Conservation (phyloP, 257 asterid species). For the Anisodus acutangulus region DNA sequence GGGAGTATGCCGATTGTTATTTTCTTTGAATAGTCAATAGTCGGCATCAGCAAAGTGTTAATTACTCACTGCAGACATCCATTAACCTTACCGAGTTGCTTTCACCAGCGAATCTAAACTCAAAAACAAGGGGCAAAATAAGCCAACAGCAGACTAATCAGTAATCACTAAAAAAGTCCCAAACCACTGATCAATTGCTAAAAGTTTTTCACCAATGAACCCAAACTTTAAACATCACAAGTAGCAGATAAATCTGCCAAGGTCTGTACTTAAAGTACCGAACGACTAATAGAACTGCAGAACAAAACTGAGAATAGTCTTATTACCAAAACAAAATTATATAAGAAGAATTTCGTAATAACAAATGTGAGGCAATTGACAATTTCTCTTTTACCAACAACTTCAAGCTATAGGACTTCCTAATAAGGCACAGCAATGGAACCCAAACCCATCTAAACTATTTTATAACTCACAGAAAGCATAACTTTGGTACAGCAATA, state of each 20-base stretch:
- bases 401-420: neutral
- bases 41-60: neutral
- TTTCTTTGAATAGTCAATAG: conserved; percentile 4
- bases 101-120: neutral
- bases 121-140: neutral
- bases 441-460: conserved; percentile 11
- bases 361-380: neutral
- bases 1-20: neutral
- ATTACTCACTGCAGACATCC: conserved; percentile 5
- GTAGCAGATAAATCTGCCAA: conserved; percentile 2
- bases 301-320: neutral
- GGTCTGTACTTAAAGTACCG: neutral
- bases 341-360: neutral
- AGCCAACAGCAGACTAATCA: neutral
- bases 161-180: neutral
- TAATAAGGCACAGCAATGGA: neutral
- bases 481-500: neutral
- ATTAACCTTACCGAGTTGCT: neutral
- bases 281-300: neutral
- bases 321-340: neutral
- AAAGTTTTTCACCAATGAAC: neutral
- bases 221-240: conserved; percentile 12
- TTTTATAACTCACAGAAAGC: neutral
- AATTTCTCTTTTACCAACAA: conserved; percentile 2
- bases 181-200: neutral